phyloP scores from a whole-genome alignment of 352 stramenopile species.

The Globisporangium sylvaticum region DNA sequence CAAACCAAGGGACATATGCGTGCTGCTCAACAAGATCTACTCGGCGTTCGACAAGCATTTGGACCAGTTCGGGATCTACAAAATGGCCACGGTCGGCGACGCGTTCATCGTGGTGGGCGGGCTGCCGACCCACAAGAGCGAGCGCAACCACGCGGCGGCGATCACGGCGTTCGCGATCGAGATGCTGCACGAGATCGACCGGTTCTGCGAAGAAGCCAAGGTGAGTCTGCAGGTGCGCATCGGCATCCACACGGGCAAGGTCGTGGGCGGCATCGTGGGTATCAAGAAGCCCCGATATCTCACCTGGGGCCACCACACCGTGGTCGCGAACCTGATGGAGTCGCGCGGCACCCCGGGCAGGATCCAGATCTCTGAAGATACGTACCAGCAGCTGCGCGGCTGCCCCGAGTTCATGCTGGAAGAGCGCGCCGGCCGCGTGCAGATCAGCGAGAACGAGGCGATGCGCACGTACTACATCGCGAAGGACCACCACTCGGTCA shows the following conservation, averaged over 20 bases:
- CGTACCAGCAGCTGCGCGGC: constrained; percentile 43
- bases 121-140: constrained; percentile 65
- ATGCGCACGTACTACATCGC: constrained; percentile 51
- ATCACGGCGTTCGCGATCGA: constrained; percentile 79
- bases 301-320: constrained; percentile 77
- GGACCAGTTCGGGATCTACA: constrained; percentile 81
- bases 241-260: constrained; percentile 78
- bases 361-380: constrained; percentile 64
- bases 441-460: constrained; percentile 52
- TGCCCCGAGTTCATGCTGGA: constrained; percentile 56
- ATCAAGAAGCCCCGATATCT: constrained; percentile 85
- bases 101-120: constrained; percentile 83
- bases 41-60: constrained; percentile 77
- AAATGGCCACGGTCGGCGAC: constrained; percentile 85
- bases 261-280: constrained; percentile 78
- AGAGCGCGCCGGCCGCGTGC: constrained; percentile 36
- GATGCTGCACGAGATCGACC: constrained; percentile 84
- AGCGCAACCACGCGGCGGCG: constrained; percentile 64
- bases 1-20: constrained; percentile 60
- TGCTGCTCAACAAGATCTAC: constrained; percentile 83
- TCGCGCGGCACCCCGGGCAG: constrained; percentile 46
- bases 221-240: constrained; percentile 84
- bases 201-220: constrained; percentile 57
- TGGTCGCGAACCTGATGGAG: constrained; percentile 82
- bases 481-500: constrained; percentile 41